A percentile compares a stretch with the other conserved stretches of the same genome.
phyloP scores from a whole-genome alignment of 2,329 filamentous ascomycete genomes.

The Clathrospora elynae region DNA sequence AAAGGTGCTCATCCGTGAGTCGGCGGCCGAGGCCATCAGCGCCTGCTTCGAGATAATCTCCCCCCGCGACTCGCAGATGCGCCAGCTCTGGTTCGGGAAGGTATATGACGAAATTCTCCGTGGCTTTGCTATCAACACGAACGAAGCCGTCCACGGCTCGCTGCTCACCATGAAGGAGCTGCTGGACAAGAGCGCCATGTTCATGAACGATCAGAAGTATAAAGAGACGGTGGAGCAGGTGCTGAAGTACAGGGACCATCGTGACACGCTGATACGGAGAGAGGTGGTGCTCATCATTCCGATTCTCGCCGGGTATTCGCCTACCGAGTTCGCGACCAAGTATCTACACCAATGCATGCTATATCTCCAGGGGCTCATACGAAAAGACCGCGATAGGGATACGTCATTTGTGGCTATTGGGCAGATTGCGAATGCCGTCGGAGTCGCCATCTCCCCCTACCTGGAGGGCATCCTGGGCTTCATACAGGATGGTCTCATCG shows the following conservation, averaged over 20 bases:
- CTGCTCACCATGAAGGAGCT: slow-evolving; percentile 91
- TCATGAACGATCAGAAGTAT: slow-evolving; percentile 91
- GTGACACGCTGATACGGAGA: slow-evolving; percentile 82
- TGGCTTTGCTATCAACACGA: slow-evolving; percentile 75
- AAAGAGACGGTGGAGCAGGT: slow-evolving; percentile 91
- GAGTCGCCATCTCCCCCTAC: slow-evolving; percentile 92
- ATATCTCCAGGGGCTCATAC: slow-evolving; percentile 89
- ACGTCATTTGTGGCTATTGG: slow-evolving; percentile 95
- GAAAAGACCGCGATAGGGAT: slow-evolving; percentile 88
- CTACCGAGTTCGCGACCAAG: slow-evolving; percentile 81
- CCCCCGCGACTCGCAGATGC: slow-evolving; percentile 86
- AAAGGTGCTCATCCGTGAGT: slow-evolving; percentile 88
- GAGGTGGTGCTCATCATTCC: slow-evolving; percentile 92
- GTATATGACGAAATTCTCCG: slow-evolving; percentile 85
- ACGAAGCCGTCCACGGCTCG: slow-evolving; percentile 93
- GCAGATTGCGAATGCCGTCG: slow-evolving; percentile 93
- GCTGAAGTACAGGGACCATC: slow-evolving; percentile 88
- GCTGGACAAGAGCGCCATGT: slow-evolving; percentile 95
- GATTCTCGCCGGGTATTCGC: slow-evolving; percentile 88
- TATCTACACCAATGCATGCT: slow-evolving; percentile 98
- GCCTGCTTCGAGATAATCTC: slow-evolving; percentile 96
- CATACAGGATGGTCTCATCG: slow-evolving; percentile 85
- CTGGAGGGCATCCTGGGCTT: slow-evolving; percentile 92
- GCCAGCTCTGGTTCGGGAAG: slow-evolving; percentile 84
- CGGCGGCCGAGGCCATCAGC: slow-evolving; percentile 89